phyloP scores from a whole-genome alignment of 2,329 filamentous ascomycete genomes.

The Geoglossum cookeanum region DNA sequence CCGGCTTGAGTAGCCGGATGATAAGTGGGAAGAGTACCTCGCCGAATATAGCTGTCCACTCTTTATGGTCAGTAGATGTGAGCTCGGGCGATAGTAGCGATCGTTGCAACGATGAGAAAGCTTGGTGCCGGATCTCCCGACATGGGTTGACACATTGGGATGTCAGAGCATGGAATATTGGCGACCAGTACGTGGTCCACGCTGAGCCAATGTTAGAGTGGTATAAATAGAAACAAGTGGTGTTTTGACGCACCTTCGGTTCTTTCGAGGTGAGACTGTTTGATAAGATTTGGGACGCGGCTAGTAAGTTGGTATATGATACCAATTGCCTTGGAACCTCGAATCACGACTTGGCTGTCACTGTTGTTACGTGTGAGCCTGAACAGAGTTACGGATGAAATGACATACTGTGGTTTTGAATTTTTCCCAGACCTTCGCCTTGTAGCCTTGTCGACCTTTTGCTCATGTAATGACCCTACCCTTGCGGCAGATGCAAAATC shows the following conservation, averaged over 20 bases:
- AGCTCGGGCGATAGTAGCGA: conserved; percentile 71
- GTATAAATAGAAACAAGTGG: background rate
- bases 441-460: conserved; percentile 39
- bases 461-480: conserved; percentile 49
- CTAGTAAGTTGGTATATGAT: conserved; percentile 67
- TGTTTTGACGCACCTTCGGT: conserved; percentile 44
- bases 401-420: conserved; percentile 35
- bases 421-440: conserved; percentile 33
- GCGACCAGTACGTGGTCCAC: conserved; percentile 96
- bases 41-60: conserved; percentile 89
- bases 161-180: conserved; percentile 75
- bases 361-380: conserved; percentile 20
- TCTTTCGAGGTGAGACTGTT: conserved; percentile 79
- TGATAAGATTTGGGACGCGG: conserved; percentile 70
- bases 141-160: conserved; percentile 88
- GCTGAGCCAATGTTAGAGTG: conserved; percentile 29
- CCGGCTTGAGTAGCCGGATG: conserved; percentile 69
- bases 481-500: conserved; percentile 75
- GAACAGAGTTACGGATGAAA: background rate
- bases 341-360: conserved; percentile 52
- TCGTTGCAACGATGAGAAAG: conserved; percentile 69
- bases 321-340: conserved; percentile 63
- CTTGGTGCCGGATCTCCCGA: conserved; percentile 76
- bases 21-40: conserved; percentile 90
- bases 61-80: conserved; percentile 63